These are phyloP conservation scores for Flaveria brownii DNA, from an alignment of 129 eudicot genomes.

Conservation along the genomic window DNA sequence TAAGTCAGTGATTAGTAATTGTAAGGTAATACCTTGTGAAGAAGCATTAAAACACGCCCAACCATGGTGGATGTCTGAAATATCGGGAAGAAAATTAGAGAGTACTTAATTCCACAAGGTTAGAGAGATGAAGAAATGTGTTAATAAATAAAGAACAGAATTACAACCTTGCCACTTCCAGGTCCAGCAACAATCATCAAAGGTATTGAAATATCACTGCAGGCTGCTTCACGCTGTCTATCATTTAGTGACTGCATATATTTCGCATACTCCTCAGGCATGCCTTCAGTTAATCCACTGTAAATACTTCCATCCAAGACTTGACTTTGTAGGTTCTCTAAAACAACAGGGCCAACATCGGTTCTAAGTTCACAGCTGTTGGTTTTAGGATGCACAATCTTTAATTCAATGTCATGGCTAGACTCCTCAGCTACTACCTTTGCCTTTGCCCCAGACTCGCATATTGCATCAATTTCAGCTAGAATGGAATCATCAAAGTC, in stretches of 20 bases:
- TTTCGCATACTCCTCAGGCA: constrained; percentile 81
- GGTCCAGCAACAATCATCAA: constrained; percentile 96
- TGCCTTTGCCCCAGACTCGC: constrained; percentile 52
- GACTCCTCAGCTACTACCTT: constrained; percentile 29
- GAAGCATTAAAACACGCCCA: constrained; percentile 92
- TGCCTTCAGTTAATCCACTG: constrained; percentile 33
- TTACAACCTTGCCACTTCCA: constrained; percentile 95
- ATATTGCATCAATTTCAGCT: constrained; percentile 75
- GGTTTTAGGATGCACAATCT: constrained; percentile 27
- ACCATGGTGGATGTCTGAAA: constrained; percentile 97
- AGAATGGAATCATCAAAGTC: constrained; percentile 69
- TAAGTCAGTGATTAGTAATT: constrained; percentile 1
- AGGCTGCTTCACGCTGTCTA: constrained; percentile 90
- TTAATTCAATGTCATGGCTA: constrained; percentile 23
- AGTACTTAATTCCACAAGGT: constrained; percentile 19
- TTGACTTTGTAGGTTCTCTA: constrained; percentile 32
- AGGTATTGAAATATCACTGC: constrained; percentile 80
- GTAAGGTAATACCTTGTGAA: constrained; percentile 60
- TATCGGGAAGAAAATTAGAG: background rate
- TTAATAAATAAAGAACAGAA: constrained; percentile 3
- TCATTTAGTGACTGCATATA: constrained; percentile 74
- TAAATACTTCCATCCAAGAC: constrained; percentile 28
- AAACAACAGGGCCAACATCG: constrained; percentile 26
- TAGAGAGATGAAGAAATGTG: background rate
- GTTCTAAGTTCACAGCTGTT: constrained; percentile 25